Base-by-base conservation (phyloP, 176 grass and related monocot species). In the Aegilops tauschii region DNA sequence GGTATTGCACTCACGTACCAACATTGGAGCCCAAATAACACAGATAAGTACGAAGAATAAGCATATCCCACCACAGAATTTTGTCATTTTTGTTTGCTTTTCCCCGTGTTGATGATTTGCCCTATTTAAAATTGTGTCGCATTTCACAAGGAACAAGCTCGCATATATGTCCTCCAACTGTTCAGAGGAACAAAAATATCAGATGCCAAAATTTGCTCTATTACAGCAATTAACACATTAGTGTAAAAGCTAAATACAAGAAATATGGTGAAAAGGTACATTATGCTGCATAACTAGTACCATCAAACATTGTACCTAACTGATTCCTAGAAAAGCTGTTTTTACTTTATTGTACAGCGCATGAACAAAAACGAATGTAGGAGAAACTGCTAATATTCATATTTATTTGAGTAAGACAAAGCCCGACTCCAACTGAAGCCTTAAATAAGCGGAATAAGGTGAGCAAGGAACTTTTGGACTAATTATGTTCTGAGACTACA, bases 1-100 rank as follows among this genome's bases (percentile, higher is more conserved):
- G 54, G 32, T 73, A 45, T 23, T 8, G 31, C 50, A 90, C 84
- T 84, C 35, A 30, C 86, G 63, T 94, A 98, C 96, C 93, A 98
- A 88, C 96, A 98, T 98, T 86, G 96, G 96, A 81, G 96, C 92
- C 96, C 96, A 98, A 80, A 98, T 98, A 89, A 98, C 93, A 88
- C 96, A 92, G 54, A 98, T 95, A 89, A 98, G 84, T 89, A 98
- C 93, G 45, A 95, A 98, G 92, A 98, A 95, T 67, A 98, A 86
- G 89, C 96, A 98, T 87, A 98, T 95, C 61, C 96, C 96, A 84
- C 93, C 94, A 73, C 90, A 92, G 70, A 98, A 98, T 87, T 98
- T 98, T 78, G 96, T 98, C 90, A 92, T 86, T 91, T 98, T 98
- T 84, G 83, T 92, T 94, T 98, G 96, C 69, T 87, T 98, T 85